Percentiles rank a stretch among this genome's conserved stretches.
Conservation (phyloP, 345 rosid species). For the Pseudoturritis turrita region DNA sequence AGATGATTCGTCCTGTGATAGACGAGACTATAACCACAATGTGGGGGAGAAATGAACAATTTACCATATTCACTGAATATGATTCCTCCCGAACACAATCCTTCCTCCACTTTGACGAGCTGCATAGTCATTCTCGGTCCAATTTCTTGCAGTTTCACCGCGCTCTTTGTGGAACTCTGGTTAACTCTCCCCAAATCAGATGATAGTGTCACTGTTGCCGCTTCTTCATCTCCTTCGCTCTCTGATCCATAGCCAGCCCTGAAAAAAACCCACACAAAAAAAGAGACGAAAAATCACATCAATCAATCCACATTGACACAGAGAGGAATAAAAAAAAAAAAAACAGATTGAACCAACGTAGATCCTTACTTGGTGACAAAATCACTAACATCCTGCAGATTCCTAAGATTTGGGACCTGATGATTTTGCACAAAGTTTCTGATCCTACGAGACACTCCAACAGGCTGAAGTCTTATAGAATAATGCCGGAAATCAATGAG, state of each 20-base stretch:
- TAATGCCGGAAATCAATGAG: conserved; percentile 87
- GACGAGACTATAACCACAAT: not conserved
- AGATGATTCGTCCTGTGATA: not conserved
- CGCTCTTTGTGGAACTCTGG: conserved; percentile 65
- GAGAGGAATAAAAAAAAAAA: not conserved
- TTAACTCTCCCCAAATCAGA: conserved; percentile 78
- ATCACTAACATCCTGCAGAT: conserved; percentile 87
- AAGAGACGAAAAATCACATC: not conserved
- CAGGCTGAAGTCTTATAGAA: conserved; percentile 85
- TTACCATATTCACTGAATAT: conserved; percentile 67
- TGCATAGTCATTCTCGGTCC: conserved; percentile 95
- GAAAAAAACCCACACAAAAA: not conserved
- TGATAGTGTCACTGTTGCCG: conserved; percentile 75
- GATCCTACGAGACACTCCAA: conserved; percentile 80
- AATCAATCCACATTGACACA: not conserved
- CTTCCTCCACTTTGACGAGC: conserved; percentile 74
- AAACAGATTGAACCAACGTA: not conserved
- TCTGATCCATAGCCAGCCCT: conserved; percentile 96
- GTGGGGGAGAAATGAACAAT: not conserved
- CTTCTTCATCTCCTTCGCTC: conserved; percentile 95
- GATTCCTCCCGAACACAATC: conserved; percentile 76
- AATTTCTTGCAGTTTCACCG: conserved; percentile 86
- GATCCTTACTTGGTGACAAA: conserved; percentile 77
- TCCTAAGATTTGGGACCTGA: conserved; percentile 82
- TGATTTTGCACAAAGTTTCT: conserved; percentile 88